Base-by-base conservation (phyloP, 176 grass and related monocot genomes). In the Thalia dealbata region DNA sequence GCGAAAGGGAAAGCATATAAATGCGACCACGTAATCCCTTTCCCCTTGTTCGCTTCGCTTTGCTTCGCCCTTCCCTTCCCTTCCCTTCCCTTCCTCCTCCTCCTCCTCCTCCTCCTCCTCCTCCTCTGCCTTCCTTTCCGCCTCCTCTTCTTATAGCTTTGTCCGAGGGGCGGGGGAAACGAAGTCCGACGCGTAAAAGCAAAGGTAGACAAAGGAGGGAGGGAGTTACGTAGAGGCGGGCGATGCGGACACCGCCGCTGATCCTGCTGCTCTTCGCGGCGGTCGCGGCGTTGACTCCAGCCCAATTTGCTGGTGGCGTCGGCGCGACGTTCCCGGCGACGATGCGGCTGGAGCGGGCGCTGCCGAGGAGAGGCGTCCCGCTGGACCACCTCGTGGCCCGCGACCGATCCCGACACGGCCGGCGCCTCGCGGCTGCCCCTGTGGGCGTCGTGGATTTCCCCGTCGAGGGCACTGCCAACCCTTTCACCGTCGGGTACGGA, bases 401-500 rank as follows among this genome's bases (percentile, higher is more conserved):
- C 54, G 95, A 99, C 85, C 48, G 77, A 81, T 79, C 78, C 62
- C 82, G 93, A 52, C 83, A 88, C 59, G 29, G 56, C 10, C 62
- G 84, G 81, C 30, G 14, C 26, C 64, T 97, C 21, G 81, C 88
- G 10, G 78, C 61, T 51, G 76, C 79, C 23, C 2, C 38, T 35
- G 61, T 10, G 27, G 87, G 95, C 30, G 90, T 99, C 12, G 90
- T 87, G 28, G 85, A 93, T 83, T 99, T 93, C 81, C 79, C 95
- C 67, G 95, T 99, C 38, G 85, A 99, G 30, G 95, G 95, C 73
- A 88, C 95, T 38, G 83, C 84, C 10, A 93, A 93, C 48, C 95
- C 95, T 67, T 91, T 78, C 90, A 88, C 89, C 80, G 90, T 93
- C 55, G 95, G 95, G 95, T 99, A 89, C 25, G 71, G 24, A 38